Base-by-base conservation (phyloP, 2,329 filamentous ascomycete genomes). In the Dendrostoma leiphaemia region DNA sequence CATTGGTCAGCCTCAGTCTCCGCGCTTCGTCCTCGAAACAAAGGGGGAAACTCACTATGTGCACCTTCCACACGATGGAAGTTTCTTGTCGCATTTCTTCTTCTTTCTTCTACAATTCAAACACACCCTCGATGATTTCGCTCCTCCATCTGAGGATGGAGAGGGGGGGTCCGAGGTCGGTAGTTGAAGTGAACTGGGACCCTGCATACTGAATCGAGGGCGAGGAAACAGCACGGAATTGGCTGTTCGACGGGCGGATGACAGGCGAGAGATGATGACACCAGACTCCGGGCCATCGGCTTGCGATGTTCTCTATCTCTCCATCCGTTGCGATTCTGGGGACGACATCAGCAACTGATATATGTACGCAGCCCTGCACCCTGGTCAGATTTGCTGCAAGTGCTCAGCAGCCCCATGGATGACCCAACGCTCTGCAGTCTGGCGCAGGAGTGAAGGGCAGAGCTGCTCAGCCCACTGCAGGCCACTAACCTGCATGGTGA, bases 61-160 rank as follows among this genome's bases (percentile, higher is more conserved):
- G 49, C 65, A 67, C 55, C 64, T 59, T 19, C 59, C 57, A 53
- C 65, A 67, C 2, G 59, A 61, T 4, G 65, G 65, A 28, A 64
- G 54, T 15, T 59, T 61, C 48, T 66, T 67, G 34, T 67, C 63
- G 50, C 65, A 67, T 26, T 60, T 59, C 56, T 65, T 62, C 58
- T 67, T 67, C 24, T 64, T 62, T 19, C 61, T 57, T 37, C 63
- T 58, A 35, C 65, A 67, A 31, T 64, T 64, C 26, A 66, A 26
- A 49, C 65, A 67, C 13, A 66, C 60, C 54, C 60, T 61, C 13
- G 58, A 60, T 17, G 63, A 64, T 55, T 60, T 64, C 15, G 59
- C 54, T 21, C 57, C 56, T n/a, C 56, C 57, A 48, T 59, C 57
- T 37, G 57, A 59, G 6, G 57, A 59, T 4, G 57, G 57, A 9